phyloP scores from a whole-genome alignment of 495 filamentous ascomycete species.

The Cetradonia linearis region DNA sequence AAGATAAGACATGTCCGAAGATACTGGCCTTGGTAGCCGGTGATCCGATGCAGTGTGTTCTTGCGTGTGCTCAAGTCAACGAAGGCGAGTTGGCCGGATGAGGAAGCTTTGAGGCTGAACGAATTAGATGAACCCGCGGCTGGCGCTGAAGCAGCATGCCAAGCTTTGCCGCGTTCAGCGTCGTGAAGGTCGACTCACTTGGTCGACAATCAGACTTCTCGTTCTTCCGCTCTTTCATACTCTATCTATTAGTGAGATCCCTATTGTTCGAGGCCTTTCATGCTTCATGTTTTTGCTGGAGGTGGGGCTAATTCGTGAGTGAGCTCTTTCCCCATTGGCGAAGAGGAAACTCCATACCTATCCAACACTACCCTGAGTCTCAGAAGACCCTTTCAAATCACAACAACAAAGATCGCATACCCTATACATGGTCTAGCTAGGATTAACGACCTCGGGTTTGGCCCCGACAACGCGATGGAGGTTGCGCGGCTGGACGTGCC shows the following conservation, averaged over 20 bases:
- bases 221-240: background rate
- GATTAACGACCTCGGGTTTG: background rate
- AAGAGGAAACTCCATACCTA: background rate
- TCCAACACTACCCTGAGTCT: background rate
- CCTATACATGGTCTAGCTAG: background rate
- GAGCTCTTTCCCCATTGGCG: no score
- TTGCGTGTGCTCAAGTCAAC: background rate
- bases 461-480: slow-evolving; percentile 49
- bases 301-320: no score
- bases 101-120: background rate
- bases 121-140: background rate
- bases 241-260: background rate
- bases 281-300: background rate
- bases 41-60: background rate
- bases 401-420: background rate
- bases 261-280: background rate
- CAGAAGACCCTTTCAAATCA: background rate
- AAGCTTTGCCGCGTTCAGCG: slow-evolving; percentile 7
- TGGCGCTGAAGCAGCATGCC: slow-evolving; percentile 6
- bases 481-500: slow-evolving; percentile 61
- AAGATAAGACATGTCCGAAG: slow-evolving; percentile 39
- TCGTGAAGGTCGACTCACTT: slow-evolving; percentile 3
- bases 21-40: background rate
- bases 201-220: background rate
- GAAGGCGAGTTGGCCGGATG: background rate